Base-by-base conservation (phyloP, 2,329 filamentous ascomycete species). In the Aspergillus sp. region DNA sequence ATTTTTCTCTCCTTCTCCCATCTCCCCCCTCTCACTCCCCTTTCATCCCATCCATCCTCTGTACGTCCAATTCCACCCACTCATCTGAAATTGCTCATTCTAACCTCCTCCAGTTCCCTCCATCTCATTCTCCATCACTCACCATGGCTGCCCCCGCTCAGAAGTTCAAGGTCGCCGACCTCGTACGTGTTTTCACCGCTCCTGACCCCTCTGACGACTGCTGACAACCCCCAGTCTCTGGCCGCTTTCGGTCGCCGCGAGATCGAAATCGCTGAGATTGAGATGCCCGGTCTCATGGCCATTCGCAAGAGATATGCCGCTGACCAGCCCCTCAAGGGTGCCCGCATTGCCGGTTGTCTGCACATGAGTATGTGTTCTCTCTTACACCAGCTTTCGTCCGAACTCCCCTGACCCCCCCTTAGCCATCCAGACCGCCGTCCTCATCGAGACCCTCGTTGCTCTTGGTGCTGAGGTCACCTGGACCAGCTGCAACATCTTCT, bases 401-500 rank as follows among this genome's bases (percentile, higher is more conserved):
- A 26, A 30, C 14, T n/a, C 32, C 43, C 40, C 54, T 64, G 49
- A 60, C 52, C 44, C 4, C 4, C 54, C 20, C 32, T 49, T 45
- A 86, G 83, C 94, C 75, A 97, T 99, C 80, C 94, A 99, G 83
- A 99, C 94, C 62, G 94, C 94, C 67, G 94, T 99, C 72, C 87
- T 99, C 70, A 99, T 99, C 78, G 94, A 99, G 87, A 99, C 94
- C 63, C 87, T 99, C 73, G 89, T 83, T 70, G 82, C 87, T 65
- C 90, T 99, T 69, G 94, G 94, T 80, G 94, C 94, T 69, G 94
- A 97, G 85, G 89, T 97, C 68, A 99, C 94, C 73, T 97, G 94
- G 94, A 89, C 93, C 57, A 94, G 89, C 67, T 99, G 94, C 88
- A 97, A 99, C 86, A 97, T 99, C 79, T 99, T 96, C 88, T 94